Percentiles rank a stretch among this genome's conserved stretches.
phyloP scores from a whole-genome alignment of 352 stramenopile species.

The Globisporangium spinosum region DNA sequence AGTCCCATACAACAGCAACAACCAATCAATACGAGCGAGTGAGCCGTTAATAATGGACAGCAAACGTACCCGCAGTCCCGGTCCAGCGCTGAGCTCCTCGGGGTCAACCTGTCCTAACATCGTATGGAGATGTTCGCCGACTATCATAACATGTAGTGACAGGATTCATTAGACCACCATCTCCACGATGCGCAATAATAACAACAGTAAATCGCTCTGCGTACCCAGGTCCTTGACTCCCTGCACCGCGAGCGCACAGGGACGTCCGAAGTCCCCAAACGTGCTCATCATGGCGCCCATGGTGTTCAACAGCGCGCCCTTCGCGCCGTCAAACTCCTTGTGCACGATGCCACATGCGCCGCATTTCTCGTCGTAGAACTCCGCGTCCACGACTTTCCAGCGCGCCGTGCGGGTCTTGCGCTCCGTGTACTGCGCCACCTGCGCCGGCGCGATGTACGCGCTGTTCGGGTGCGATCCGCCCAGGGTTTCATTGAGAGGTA shows the following conservation, averaged over 20 bases:
- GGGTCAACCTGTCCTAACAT: conserved; percentile 35
- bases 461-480: conserved; percentile 46
- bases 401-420: conserved; percentile 41
- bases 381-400: conserved; percentile 68
- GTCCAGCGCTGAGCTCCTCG: conserved; percentile 35
- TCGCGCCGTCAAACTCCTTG: conserved; percentile 34
- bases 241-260: conserved; percentile 57
- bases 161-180: not conserved
- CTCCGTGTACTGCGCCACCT: conserved; percentile 51
- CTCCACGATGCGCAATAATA: not conserved
- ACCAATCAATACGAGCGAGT: not conserved
- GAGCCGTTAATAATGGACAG: not conserved
- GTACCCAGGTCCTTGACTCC: conserved; percentile 51
- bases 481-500: not conserved
- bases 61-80: conserved; percentile 44
- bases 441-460: conserved; percentile 48
- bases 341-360: conserved; percentile 51
- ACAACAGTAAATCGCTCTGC: not conserved
- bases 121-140: conserved; percentile 52
- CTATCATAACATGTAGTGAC: conserved; percentile 23
- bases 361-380: conserved; percentile 67
- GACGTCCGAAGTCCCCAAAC: conserved; percentile 61
- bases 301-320: conserved; percentile 46
- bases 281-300: conserved; percentile 84
- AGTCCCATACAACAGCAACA: conserved; percentile 7